phyloP scores from a whole-genome alignment of 2,329 filamentous ascomycete species.

The Claviceps spartinae region DNA sequence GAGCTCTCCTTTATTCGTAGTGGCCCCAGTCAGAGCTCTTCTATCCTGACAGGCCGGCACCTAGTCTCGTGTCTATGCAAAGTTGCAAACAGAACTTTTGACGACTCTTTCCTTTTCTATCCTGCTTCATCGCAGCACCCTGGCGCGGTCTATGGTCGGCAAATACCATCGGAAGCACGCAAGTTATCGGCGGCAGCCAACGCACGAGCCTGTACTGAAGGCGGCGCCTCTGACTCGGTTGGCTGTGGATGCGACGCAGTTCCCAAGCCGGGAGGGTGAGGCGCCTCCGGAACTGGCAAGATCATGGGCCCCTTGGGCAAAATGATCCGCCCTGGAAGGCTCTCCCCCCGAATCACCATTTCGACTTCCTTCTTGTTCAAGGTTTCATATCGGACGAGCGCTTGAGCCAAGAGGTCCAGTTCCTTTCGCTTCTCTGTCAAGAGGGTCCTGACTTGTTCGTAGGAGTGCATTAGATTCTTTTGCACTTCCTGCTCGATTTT shows the following conservation, averaged over 20 bases:
- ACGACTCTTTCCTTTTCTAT: no score
- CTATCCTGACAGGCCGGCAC: no score
- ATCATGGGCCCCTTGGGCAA: slow-evolving; percentile 40
- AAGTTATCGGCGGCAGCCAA: slow-evolving; percentile 8
- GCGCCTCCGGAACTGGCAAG: slow-evolving; percentile 24
- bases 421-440: slow-evolving; percentile 66
- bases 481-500: slow-evolving; percentile 83
- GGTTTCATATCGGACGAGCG: slow-evolving; percentile 88
- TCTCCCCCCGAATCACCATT: slow-evolving; percentile 77
- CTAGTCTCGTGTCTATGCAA: no score
- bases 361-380: slow-evolving; percentile 80
- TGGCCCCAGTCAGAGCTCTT: no score
- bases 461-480: slow-evolving; percentile 67
- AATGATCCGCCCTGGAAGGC: slow-evolving; percentile 49
- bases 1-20: no score
- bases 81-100: no score
- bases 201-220: slow-evolving; percentile 19
- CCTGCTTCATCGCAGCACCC: no score
- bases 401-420: slow-evolving; percentile 76
- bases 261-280: slow-evolving; percentile 21
- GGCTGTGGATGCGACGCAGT: slow-evolving; percentile 21
- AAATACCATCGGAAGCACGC: no score
- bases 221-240: slow-evolving; percentile 17
- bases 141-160: no score
- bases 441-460: slow-evolving; percentile 57